Evolutionary conservation across 1,284 basidiomycete species (phyloP), one percentile per base, ranked within the genome.

Genomic region (Albatrellus sp.): DNA sequence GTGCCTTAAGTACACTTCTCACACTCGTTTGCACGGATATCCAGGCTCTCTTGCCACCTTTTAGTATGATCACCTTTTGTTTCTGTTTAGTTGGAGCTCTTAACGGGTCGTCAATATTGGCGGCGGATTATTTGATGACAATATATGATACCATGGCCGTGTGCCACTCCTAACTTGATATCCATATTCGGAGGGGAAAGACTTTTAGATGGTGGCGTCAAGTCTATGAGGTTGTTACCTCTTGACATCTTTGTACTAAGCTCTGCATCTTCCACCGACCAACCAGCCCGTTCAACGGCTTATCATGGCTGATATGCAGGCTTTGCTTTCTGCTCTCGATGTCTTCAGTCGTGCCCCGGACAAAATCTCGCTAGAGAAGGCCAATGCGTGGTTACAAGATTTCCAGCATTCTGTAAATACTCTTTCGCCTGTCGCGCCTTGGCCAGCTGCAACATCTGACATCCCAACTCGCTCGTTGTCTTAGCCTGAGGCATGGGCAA

Each of bases 381-480:
- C 90, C 54, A 93, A 91, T 67, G 69, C 80, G 54, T 94, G 89
- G 89, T 79, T 96, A 50, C 86, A 91, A 68, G 88, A 91, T 65
- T 96, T 94, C 61, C 91, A 96, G 68, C 91, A 94, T 70, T 90
- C 89, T 68, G 90, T 93, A 79, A 80, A 80, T 88, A 59, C 67
- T 62, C 66, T 78, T 75, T 78, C 75, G 69, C 73, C 71, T 73
- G 62, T 75, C 70, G 73, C 69, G 73, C 72, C 61, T 55, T 24
- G 58, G 55, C 68, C 70, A 61, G 67, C 69, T 67, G 63, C 61
- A 67, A 62, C 66, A 66, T 79, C 77, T 80, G 68, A 82, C 74
- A 60, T 55, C 48, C 67, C 70, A 67, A 67, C 66, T 64, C 50
- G 48, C 50, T 53, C 50, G 54, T 52, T 51, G 50, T 47, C 48